Conservation (phyloP, 2,329 filamentous ascomycete genomes). For the Chaetomium sp. region DNA sequence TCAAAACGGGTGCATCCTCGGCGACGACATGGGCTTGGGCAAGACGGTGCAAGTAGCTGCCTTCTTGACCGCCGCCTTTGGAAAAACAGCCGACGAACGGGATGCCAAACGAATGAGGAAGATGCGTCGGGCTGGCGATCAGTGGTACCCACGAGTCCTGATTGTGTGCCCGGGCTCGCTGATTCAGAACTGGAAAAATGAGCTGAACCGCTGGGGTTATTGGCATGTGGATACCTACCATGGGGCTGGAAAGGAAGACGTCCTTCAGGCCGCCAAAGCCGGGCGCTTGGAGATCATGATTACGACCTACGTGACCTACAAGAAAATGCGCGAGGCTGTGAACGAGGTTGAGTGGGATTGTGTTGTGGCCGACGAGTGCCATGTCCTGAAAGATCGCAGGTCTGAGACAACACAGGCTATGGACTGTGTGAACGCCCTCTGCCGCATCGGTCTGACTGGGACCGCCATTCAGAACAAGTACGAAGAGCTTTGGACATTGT, state of each 20-base stretch:
- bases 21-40: conserved; percentile 95
- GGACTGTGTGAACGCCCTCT: conserved; percentile 84
- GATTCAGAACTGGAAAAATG: conserved; percentile 85
- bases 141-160: conserved; percentile 78
- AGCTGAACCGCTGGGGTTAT: conserved; percentile 88
- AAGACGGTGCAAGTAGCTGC: conserved; percentile 96
- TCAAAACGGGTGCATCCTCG: conserved; percentile 82
- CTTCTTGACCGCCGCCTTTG: conserved; percentile 85
- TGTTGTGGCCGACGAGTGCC: conserved; percentile 90
- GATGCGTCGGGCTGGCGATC: conserved; percentile 55
- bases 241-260: conserved; percentile 60
- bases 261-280: conserved; percentile 63
- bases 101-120: conserved; percentile 85
- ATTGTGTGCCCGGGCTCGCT: conserved; percentile 85
- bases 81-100: conserved; percentile 83
- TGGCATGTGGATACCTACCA: conserved; percentile 86
- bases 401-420: conserved; percentile 79
- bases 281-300: conserved; percentile 86
- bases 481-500: conserved; percentile 89
- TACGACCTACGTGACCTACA: conserved; percentile 89
- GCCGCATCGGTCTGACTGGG: conserved; percentile 85
- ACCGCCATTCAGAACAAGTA: conserved; percentile 98
- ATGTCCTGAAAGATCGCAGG: conserved; percentile 72
- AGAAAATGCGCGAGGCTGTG: conserved; percentile 63
- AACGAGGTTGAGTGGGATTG: conserved; percentile 91